These are phyloP conservation scores for Talaromyces sp. DNA, from an alignment of 2,329 filamentous ascomycete species.

Conservation along the genomic window DNA sequence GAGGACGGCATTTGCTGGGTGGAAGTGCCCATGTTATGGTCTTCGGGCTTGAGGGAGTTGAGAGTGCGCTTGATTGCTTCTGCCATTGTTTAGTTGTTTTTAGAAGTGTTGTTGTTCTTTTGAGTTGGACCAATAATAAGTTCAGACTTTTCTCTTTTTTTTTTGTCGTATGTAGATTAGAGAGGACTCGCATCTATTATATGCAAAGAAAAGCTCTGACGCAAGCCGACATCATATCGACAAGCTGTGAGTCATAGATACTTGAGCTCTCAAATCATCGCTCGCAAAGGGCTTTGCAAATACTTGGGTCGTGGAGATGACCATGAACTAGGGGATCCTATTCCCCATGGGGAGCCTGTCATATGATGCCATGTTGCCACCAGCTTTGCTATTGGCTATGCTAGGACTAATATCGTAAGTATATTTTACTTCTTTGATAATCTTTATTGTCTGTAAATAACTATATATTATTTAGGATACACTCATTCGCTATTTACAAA, in stretches of 20 bases:
- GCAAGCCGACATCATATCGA: neutral
- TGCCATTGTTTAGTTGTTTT: neutral
- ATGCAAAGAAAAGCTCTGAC: neutral
- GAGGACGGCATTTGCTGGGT: neutral
- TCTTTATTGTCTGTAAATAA: neutral
- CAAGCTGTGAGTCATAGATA: neutral
- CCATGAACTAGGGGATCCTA: no score
- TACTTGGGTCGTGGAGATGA: neutral
- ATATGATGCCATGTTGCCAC: conserved; percentile 4
- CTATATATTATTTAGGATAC: neutral
- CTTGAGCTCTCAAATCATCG: neutral
- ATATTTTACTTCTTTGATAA: neutral
- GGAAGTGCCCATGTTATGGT: neutral
- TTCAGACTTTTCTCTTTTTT: neutral
- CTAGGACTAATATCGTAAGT: neutral
- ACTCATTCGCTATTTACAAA: neutral
- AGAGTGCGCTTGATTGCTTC: neutral
- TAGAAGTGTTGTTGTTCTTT: neutral
- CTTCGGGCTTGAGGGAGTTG: neutral
- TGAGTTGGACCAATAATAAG: neutral
- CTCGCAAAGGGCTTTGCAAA: neutral
- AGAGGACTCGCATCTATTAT: neutral
- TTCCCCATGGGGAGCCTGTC: neutral
- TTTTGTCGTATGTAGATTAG: neutral
- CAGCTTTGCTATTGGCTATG: neutral